phyloP scores from a whole-genome alignment of 2,329 filamentous ascomycete species.

The Hypoxylon sp. region DNA sequence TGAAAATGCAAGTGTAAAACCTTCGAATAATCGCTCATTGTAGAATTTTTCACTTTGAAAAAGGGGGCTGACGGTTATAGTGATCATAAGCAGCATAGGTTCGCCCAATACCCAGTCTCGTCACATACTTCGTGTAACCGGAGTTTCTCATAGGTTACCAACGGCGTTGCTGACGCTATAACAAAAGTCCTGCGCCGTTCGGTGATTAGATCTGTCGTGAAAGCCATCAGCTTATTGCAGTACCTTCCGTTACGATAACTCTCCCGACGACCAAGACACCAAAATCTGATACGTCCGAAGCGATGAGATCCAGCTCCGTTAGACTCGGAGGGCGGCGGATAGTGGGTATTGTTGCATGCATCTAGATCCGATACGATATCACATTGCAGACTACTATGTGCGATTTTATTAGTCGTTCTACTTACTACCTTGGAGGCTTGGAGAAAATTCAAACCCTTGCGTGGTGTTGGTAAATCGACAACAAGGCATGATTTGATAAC shows the following conservation, averaged over 20 bases:
- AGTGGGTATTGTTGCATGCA: slow-evolving; percentile 16
- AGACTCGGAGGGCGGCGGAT: slow-evolving; percentile 19
- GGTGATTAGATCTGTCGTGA: slow-evolving; percentile 16
- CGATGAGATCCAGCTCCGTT: slow-evolving; percentile 6
- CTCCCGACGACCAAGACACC: slow-evolving; percentile 22
- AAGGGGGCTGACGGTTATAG: slow-evolving; percentile 32
- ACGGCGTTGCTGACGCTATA: slow-evolving; percentile 20
- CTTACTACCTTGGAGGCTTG: too few species aligned
- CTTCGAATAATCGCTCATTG: slow-evolving; percentile 26
- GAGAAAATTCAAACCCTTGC: slow-evolving; percentile 11
- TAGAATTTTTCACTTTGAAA: slow-evolving; percentile 11
- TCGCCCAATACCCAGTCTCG: slow-evolving; percentile 33
- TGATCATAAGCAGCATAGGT: slow-evolving; percentile 5
- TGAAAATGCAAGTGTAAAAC: too few species aligned
- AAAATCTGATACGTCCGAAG: slow-evolving; percentile 27
- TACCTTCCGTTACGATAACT: slow-evolving; percentile 20
- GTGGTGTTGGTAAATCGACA: slow-evolving; percentile 4
- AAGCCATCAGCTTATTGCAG: slow-evolving; percentile 4
- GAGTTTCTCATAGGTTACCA: slow-evolving; percentile 30
- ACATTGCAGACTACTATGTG: slow-evolving; percentile 13
- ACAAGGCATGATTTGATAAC: neutral
- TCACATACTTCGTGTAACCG: slow-evolving; percentile 27
- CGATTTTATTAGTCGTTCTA: slow-evolving; percentile 24
- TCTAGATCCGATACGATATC: slow-evolving; percentile 24
- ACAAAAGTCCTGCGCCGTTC: slow-evolving; percentile 13